phyloP scores from a whole-genome alignment of 495 filamentous ascomycete genomes.

The Tetracladium setigerum region DNA sequence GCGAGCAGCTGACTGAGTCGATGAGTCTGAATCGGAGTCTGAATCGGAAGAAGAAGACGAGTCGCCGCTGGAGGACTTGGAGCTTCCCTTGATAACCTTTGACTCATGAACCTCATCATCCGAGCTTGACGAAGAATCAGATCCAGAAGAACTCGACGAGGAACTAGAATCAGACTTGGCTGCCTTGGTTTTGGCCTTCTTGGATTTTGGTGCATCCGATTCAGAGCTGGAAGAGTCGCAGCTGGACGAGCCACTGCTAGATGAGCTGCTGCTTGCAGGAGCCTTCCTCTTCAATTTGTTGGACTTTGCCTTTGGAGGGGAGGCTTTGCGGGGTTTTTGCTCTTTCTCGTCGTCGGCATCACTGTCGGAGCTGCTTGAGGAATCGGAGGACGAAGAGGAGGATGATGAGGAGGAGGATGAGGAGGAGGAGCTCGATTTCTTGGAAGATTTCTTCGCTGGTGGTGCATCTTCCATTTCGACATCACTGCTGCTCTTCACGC shows the following conservation, averaged over 20 bases:
- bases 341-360: conserved; percentile 57
- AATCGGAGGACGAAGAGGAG: conserved; percentile 39
- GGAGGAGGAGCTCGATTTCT: conserved; percentile 26
- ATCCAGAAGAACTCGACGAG: conserved; percentile 13
- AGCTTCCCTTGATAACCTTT: conserved; percentile 26
- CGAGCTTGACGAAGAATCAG: conserved; percentile 17
- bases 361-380: conserved; percentile 49
- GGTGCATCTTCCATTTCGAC: conserved; percentile 52
- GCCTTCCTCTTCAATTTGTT: conserved; percentile 61
- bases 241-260: conserved; percentile 9
- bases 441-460: conserved; percentile 8
- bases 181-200: conserved; percentile 21
- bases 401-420: conserved; percentile 29
- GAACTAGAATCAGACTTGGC: conserved; percentile 10
- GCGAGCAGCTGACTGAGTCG: conserved; percentile 19
- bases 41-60: conserved; percentile 34
- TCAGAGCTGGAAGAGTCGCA: conserved; percentile 24
- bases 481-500: conserved; percentile 38
- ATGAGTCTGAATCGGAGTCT: conserved; percentile 24
- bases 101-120: conserved; percentile 23
- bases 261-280: conserved; percentile 35
- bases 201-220: conserved; percentile 27
- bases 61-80: conserved; percentile 14
- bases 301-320: conserved; percentile 27
- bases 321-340: conserved; percentile 13